Evolutionary conservation across 306 rosid species (phyloP), one percentile per base, ranked within the genome.

Genomic region (Glycine latifolia): DNA sequence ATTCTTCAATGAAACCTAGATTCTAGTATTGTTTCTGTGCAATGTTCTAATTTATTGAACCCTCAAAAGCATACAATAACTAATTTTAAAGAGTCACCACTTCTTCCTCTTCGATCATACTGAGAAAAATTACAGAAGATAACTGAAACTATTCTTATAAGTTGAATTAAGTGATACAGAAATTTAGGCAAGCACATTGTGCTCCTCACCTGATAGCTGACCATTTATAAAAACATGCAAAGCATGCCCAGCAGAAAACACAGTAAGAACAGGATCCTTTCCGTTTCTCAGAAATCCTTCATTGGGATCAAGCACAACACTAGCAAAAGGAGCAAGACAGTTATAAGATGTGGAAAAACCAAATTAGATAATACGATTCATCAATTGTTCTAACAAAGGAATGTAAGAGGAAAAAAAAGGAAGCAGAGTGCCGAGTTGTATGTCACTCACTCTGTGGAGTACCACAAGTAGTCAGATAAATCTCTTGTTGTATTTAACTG

Each of bases 221-320:
- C 93, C 94, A 17, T 95, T 95, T 84, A 93, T 66, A 70, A 95
- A 95, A 77, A 91, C 98, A 83, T 92, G 98, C 86, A 95, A 77
- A 87, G 98, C 94, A 89, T 95, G 99, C 63, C 99, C 99, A 70
- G 99, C 99, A 71, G 99, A 95, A 58, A 91, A 84, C 77, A 91
- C 88, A 0, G 91, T 89, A 67, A 95, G 96, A 79, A 87, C 85
- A 59, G 98, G 98, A 81, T 84, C 81, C 14, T 87, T 87, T 82
- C 96, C 91, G 0, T 59, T 89, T 76, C 81, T 85, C 86, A 95
- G 84, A 78, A 91, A 91, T n/a, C 82, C 91, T 85, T 95, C 99
- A 13, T 72, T 85, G 77, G 94, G 66, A 50, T 91, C 91, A 76
- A 95, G 85, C 82, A 85, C 85, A 1, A 95, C 94, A 87, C 98